phyloP scores from a whole-genome alignment of 176 grass and related monocot species.

The Oryza rufipogon region DNA sequence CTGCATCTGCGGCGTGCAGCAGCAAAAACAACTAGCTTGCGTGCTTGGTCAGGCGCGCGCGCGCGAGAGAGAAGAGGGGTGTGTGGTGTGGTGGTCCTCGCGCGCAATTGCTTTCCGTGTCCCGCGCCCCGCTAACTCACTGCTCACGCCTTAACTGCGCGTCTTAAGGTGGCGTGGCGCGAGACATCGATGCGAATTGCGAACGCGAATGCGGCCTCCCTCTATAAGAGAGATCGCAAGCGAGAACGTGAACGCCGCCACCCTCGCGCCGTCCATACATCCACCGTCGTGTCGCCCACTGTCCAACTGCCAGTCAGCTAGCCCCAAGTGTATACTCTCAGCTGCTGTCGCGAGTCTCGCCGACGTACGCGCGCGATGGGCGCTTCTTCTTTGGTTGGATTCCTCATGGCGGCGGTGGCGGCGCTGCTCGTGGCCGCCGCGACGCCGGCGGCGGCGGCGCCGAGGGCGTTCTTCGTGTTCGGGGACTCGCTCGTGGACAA shows the following conservation, averaged over 20 bases:
- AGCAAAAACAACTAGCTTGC: too few species aligned
- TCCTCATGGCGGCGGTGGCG: background rate
- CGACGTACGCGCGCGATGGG: slow-evolving; percentile 15
- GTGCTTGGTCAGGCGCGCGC: too few species aligned
- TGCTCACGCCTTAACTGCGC: background rate
- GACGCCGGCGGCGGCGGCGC: slow-evolving; percentile 15
- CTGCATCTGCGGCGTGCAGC: background rate
- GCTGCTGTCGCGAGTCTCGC: too few species aligned
- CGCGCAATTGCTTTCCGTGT: background rate
- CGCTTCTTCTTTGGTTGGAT: background rate
- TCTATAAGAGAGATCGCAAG: background rate
- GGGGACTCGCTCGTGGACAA: slow-evolving; percentile 83
- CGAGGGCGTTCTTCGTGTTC: slow-evolving; percentile 73
- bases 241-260: background rate
- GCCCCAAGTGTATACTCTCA: background rate
- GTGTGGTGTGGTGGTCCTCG: slow-evolving; percentile 20
- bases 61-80: too few species aligned
- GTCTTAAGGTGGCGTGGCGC: background rate
- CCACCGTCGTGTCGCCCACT: background rate
- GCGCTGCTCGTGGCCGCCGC: background rate
- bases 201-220: background rate
- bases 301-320: too few species aligned
- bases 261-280: background rate
- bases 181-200: background rate
- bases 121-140: slow-evolving; percentile 13